These are phyloP conservation scores for Plasmodium reichenowi DNA, from an alignment of 169 alveolate genomes.

Conservation along the genomic window DNA sequence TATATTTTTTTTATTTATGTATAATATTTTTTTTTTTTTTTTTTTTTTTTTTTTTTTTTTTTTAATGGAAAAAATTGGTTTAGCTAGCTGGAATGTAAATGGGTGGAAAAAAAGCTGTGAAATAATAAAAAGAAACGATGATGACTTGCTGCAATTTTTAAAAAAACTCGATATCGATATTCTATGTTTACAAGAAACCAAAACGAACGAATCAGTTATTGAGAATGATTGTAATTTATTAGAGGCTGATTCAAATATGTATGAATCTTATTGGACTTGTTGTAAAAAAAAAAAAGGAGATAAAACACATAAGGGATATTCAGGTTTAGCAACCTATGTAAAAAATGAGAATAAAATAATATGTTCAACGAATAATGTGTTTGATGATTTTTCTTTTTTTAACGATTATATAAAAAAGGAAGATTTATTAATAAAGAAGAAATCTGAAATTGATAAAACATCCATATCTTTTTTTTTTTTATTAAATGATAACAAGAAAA, in stretches of 20 bases:
- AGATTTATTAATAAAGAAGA: conserved; percentile 13
- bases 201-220: conserved; percentile 41
- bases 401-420: conserved; percentile 6
- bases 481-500: background rate
- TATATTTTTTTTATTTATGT: background rate
- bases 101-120: conserved; percentile 79
- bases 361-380: conserved; percentile 37
- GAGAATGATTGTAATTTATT: conserved; percentile 47
- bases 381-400: conserved; percentile 47
- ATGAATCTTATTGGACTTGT: conserved; percentile 69
- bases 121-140: conserved; percentile 62
- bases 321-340: conserved; percentile 68
- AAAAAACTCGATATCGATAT: conserved; percentile 64
- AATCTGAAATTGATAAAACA: conserved; percentile 20
- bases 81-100: conserved; percentile 79
- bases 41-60: conserved; percentile 3
- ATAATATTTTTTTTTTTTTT: background rate
- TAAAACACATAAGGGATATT: conserved; percentile 42
- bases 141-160: conserved; percentile 20
- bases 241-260: conserved; percentile 62
- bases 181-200: conserved; percentile 77
- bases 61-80: conserved; percentile 28
- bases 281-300: conserved; percentile 39
- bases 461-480: conserved; percentile 42
- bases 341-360: conserved; percentile 17